Conservation (phyloP, 352 stramenopile genomes). For the Blastocystis sp. region DNA sequence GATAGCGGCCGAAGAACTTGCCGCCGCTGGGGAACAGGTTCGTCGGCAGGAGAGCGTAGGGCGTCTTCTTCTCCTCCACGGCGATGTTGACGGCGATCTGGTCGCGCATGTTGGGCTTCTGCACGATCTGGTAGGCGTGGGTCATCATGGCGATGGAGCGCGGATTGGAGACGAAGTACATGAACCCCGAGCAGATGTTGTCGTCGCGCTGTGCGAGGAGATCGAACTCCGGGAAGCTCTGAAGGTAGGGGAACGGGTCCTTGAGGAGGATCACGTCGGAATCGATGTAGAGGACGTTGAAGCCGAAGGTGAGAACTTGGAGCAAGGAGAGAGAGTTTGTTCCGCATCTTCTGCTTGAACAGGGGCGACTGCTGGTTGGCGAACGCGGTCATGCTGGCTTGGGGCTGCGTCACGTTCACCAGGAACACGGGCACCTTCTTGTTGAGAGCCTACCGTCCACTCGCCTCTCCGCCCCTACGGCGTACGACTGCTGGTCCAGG, state of each 20-base stretch:
- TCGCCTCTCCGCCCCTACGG: not conserved
- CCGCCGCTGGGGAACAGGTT: not conserved
- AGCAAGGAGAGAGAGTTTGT: conserved; percentile 46
- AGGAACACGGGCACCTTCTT: not conserved
- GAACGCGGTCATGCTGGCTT: not conserved
- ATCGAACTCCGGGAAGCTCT: conserved; percentile 29
- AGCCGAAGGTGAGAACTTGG: not conserved
- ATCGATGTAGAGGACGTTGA: conserved; percentile 55
- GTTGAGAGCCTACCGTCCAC: not conserved
- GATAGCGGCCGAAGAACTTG: not conserved
- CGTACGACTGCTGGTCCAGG: not conserved
- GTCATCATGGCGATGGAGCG: not conserved
- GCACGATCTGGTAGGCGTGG: not conserved
- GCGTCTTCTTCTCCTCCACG: not conserved
- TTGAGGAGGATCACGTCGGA: conserved; percentile 45
- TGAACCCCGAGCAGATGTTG: conserved; percentile 40
- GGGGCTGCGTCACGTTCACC: not conserved
- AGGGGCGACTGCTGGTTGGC: not conserved
- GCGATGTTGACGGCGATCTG: not conserved
- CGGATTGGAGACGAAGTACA: not conserved
- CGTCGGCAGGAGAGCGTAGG: not conserved
- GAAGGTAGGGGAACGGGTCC: conserved; percentile 41
- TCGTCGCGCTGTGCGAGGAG: conserved; percentile 42
- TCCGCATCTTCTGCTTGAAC: conserved; percentile 19
- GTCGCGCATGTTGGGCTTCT: not conserved